These are phyloP conservation scores for Hypoxylon sp. DNA, from an alignment of 2,329 filamentous ascomycete species.

Conservation along the genomic window DNA sequence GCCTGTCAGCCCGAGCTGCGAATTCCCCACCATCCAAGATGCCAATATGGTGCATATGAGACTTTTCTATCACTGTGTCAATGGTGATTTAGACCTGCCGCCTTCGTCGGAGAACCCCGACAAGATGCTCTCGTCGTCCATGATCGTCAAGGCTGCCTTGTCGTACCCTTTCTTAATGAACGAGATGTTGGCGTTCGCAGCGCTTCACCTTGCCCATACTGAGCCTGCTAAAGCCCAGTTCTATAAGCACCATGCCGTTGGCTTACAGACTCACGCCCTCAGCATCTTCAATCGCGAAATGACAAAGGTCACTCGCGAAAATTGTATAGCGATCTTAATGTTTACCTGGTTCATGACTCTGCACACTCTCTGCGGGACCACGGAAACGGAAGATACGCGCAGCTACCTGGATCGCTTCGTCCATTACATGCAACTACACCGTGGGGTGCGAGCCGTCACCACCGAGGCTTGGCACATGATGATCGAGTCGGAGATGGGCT, in stretches of 20 bases:
- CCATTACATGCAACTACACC: constrained; percentile 35
- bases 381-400: constrained; percentile 18
- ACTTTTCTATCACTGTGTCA: constrained; percentile 29
- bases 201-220: constrained; percentile 34
- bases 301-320: constrained; percentile 30
- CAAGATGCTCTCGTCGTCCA: background rate
- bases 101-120: constrained; percentile 17
- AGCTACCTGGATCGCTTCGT: constrained; percentile 29
- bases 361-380: constrained; percentile 30
- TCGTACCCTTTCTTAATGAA: constrained; percentile 37
- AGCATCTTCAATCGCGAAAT: constrained; percentile 36
- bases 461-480: constrained; percentile 27
- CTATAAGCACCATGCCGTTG: constrained; percentile 37
- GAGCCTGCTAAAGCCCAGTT: constrained; percentile 23
- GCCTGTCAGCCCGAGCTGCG: constrained; percentile 9
- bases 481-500: constrained; percentile 34
- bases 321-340: constrained; percentile 24
- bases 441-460: constrained; percentile 19
- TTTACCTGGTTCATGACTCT: constrained; percentile 36
- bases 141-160: constrained; percentile 25
- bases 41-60: constrained; percentile 40
- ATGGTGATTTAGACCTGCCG: constrained; percentile 30
- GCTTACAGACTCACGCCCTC: constrained; percentile 36
- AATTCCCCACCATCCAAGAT: constrained; percentile 23
- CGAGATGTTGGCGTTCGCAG: constrained; percentile 35